Conservation (phyloP, 495 filamentous ascomycete genomes). For the Echria macrotheca region DNA sequence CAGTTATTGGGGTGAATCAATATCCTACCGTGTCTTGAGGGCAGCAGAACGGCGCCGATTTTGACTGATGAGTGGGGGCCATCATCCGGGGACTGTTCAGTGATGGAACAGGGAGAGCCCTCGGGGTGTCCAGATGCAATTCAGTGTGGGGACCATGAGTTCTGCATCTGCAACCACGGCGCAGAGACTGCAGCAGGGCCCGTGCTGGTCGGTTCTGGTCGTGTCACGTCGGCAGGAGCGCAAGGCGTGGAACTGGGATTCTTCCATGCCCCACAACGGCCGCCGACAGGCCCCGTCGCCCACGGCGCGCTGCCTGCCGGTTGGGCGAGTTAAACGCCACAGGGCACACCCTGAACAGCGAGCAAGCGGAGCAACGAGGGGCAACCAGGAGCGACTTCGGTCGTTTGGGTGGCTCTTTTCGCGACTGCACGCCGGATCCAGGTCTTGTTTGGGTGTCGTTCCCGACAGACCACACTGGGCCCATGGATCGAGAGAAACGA, state of each 20-base stretch:
- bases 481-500: background rate
- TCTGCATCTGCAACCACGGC: background rate
- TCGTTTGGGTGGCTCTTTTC: background rate
- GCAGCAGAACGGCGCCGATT: too few species aligned
- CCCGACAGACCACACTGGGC: background rate
- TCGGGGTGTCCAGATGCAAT: background rate
- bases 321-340: too few species aligned
- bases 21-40: too few species aligned
- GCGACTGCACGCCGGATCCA: background rate
- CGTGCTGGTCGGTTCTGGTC: background rate
- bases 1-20: too few species aligned
- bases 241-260: too few species aligned
- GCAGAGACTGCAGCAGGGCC: background rate
- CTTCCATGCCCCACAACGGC: too few species aligned
- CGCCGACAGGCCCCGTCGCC: background rate
- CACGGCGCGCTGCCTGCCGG: background rate
- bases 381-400: background rate
- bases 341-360: too few species aligned
- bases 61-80: too few species aligned
- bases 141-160: background rate
- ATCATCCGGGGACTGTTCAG: background rate
- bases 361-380: background rate
- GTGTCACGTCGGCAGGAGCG: background rate
- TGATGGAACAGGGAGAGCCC: background rate
- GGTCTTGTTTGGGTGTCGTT: background rate